These are phyloP conservation scores for Cryptococcus hybrid DNA, from an alignment of 1,284 basidiomycete species.

Conservation along the genomic window DNA sequence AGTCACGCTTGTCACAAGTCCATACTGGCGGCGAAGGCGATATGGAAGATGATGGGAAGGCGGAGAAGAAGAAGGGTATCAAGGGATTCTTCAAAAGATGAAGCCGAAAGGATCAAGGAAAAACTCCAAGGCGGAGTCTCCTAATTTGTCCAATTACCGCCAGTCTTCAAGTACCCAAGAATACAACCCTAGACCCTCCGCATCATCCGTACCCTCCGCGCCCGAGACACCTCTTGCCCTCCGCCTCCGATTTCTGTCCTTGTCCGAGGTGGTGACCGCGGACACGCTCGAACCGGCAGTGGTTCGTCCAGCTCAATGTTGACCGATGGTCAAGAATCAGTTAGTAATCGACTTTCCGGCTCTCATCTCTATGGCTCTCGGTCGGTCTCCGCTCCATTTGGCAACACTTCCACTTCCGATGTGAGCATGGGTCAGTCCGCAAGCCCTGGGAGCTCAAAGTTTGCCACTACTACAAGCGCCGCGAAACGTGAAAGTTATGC, in stretches of 20 bases:
- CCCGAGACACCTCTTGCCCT: constrained; percentile 65
- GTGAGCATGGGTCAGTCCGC: constrained; percentile 36
- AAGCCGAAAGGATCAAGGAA: constrained; percentile 19
- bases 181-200: constrained; percentile 22
- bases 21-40: constrained; percentile 17
- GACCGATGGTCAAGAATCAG: constrained; percentile 22
- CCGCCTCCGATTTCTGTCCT: constrained; percentile 78
- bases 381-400: constrained; percentile 44
- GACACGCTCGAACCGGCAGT: constrained; percentile 31
- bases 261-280: constrained; percentile 54
- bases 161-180: constrained; percentile 44
- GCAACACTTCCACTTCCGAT: constrained; percentile 22
- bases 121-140: constrained; percentile 11
- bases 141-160: constrained; percentile 75
- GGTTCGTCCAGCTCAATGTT: constrained; percentile 35
- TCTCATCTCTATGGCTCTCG: constrained; percentile 20
- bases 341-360: constrained; percentile 7
- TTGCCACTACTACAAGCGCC: constrained; percentile 14
- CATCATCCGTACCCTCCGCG: constrained; percentile 12
- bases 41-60: constrained; percentile 14
- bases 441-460: constrained; percentile 43
- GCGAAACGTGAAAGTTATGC: constrained; percentile 24
- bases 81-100: constrained; percentile 75
- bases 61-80: constrained; percentile 4
- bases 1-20: constrained; percentile 36